phyloP scores from a whole-genome alignment of 2,329 filamentous ascomycete genomes.

The Raffaelea deltoideospora region DNA sequence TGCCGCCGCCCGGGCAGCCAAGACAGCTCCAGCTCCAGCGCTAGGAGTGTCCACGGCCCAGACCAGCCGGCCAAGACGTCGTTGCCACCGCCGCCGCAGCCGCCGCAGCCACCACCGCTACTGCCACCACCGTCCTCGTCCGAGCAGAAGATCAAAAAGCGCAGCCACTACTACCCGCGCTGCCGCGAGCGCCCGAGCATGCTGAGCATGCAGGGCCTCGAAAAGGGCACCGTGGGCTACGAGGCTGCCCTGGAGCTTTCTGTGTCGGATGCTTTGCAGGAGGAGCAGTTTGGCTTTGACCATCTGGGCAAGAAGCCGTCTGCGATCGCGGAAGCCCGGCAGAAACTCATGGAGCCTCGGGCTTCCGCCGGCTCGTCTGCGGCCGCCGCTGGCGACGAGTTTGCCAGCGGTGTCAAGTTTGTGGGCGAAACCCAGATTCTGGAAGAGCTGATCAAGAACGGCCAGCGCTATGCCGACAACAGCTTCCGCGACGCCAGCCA shows the following conservation, averaged over 20 bases:
- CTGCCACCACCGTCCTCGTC: background rate
- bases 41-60: conserved; percentile 9
- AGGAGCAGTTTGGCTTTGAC: conserved; percentile 45
- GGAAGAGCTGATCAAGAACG: conserved; percentile 41
- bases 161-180: conserved; percentile 42
- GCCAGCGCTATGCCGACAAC: conserved; percentile 38
- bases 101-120: background rate
- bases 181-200: conserved; percentile 53
- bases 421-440: conserved; percentile 42
- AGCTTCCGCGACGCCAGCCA: conserved; percentile 32
- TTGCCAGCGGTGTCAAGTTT: conserved; percentile 30
- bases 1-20: conserved; percentile 20
- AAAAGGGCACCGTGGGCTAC: conserved; percentile 57
- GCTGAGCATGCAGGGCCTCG: conserved; percentile 56
- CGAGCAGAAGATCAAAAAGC: conserved; percentile 20
- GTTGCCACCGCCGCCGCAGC: background rate
- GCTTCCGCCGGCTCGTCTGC: conserved; percentile 10
- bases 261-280: conserved; percentile 48
- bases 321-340: conserved; percentile 40
- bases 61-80: too few species aligned
- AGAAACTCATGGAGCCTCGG: conserved; percentile 36
- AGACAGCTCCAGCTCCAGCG: conserved; percentile 24
- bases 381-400: conserved; percentile 2
- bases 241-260: conserved; percentile 51
- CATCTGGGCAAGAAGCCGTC: conserved; percentile 37